Evolutionary conservation across 768 basidiomycete species (phyloP), one percentile per base, ranked within the genome.

Genomic region (Mycena vitilis): DNA sequence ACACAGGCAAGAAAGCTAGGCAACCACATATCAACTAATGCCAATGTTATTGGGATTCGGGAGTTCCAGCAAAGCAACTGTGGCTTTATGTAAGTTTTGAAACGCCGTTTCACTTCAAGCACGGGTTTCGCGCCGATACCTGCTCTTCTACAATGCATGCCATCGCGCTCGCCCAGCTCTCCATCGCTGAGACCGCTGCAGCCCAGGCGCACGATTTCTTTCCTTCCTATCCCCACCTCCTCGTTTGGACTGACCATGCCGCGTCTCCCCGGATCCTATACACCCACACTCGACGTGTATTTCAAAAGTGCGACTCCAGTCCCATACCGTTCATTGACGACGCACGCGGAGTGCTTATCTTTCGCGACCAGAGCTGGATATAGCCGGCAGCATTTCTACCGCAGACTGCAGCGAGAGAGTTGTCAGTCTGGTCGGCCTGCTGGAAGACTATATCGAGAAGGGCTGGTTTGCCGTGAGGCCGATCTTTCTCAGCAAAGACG

Each of bases 191-290:
- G 38, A 52, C 59, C 40, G 65, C 65, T 45, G 38, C 53, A 66
- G 65, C 49, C 65, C 65, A 57, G 37, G 48, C 65, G 51, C 23
- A 51, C 38, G 57, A 60, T 51, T 66, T 66, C 53, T 66, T 60
- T 23, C 49, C 60, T 40, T 59, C 56, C 49, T 66, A 66, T 51
- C 65, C 65, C 15, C 60, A 66, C 57, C 58, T 66, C 34, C 57
- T 66, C 48, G 42, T 60, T 45, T 66, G 65, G 65, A 66, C 65
- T 37, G 57, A 66, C 37, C 65, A 66, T 30, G 65, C 60, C 65
- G 65, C 10, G 58, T 53, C 57, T 58, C 56, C 34, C 42, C 65
- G 18, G 52, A 63, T 30, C 55, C 60, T 20, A 58, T 51, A n/a
- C 65, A 66, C 49, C 38, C 49, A 60, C 34, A 58, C 65, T 66